A percentile compares a stretch with the other conserved stretches of the same genome.
These are phyloP conservation scores for Melaleuca alternifolia DNA, from an alignment of 345 rosid species.

Conservation along the genomic window DNA sequence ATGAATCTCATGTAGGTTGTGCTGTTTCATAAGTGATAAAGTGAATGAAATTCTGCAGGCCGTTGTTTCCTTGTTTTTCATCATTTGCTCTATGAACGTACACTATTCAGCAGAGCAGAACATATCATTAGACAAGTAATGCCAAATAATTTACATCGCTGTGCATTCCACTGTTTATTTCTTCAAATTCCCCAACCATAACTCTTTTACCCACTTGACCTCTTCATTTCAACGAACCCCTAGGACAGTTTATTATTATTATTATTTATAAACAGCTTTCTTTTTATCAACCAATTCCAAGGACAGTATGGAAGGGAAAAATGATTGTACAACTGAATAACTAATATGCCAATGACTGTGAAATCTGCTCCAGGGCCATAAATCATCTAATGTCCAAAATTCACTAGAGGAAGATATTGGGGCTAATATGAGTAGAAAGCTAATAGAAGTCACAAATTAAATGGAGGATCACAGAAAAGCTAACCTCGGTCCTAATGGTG, in stretches of 20 bases:
- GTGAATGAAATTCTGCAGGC: neutral
- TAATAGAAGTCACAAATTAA: neutral
- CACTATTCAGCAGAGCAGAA: neutral
- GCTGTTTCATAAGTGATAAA: neutral
- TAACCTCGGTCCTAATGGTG: slow-evolving; percentile 78
- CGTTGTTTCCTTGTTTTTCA: neutral
- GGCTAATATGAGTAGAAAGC: neutral
- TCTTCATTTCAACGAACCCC: neutral
- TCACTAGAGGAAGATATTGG: neutral
- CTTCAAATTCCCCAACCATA: neutral
- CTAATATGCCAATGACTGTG: neutral
- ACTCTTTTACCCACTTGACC: neutral
- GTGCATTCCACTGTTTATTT: neutral
- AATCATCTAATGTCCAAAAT: neutral
- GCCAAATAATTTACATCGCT: neutral
- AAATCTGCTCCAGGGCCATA: neutral
- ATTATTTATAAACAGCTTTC: neutral
- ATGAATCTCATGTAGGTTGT: neutral
- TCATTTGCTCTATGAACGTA: neutral
- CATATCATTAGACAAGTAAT: neutral
- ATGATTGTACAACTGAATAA: neutral
- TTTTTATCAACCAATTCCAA: neutral
- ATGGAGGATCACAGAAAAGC: slow-evolving; percentile 5
- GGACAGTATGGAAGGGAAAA: neutral
- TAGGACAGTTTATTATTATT: no score